These are phyloP conservation scores for Clarireedia homoeocarpa DNA, from an alignment of 2,329 filamentous ascomycete species.

Conservation along the genomic window DNA sequence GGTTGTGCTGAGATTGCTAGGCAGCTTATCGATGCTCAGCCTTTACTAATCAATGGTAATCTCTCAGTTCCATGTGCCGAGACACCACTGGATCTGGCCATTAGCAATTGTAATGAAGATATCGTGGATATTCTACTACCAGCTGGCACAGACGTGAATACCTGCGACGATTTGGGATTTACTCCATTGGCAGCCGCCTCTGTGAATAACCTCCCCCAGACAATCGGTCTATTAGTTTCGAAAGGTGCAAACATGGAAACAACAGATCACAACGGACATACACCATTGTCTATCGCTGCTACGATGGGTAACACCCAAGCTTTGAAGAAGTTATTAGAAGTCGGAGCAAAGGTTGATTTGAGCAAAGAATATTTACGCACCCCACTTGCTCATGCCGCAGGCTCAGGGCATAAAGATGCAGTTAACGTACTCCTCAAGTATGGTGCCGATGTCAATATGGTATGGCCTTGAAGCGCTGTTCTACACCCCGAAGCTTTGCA, in stretches of 20 bases:
- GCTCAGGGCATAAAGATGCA: not conserved
- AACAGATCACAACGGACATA: not conserved
- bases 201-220: not conserved
- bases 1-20: not conserved
- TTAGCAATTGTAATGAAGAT: not conserved
- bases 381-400: not conserved
- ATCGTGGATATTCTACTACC: not conserved
- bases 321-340: not conserved
- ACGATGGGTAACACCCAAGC: not conserved
- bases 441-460: not conserved
- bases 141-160: not conserved
- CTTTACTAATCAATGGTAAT: not conserved
- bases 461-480: not conserved
- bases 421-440: not conserved
- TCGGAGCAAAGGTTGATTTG: constrained; percentile 1
- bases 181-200: not conserved
- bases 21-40: not conserved
- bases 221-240: not conserved
- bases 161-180: not conserved
- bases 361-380: not conserved
- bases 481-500: not conserved
- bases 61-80: not conserved
- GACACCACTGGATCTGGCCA: not conserved
- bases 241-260: not conserved
- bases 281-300: not conserved